Conservation (phyloP, 2,329 filamentous ascomycete genomes). For the Trichoderma sp. region DNA sequence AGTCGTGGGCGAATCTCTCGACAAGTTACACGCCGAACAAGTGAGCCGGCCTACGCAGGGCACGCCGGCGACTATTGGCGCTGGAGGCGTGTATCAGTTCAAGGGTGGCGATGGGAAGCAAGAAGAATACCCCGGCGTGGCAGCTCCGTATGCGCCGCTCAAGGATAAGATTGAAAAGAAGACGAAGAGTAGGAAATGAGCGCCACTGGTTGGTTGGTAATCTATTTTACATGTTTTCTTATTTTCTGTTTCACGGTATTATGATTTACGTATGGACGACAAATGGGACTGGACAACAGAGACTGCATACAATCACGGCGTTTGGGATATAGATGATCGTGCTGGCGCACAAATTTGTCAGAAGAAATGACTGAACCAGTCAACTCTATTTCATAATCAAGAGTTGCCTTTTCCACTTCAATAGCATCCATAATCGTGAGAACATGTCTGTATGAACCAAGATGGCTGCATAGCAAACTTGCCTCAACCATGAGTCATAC, state of each 20-base stretch:
- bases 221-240: not conserved
- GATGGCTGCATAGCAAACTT: not conserved
- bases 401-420: not conserved
- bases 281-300: not conserved
- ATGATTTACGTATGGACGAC: not conserved
- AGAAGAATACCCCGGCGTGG: constrained; percentile 52
- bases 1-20: constrained; percentile 75
- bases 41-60: constrained; percentile 62
- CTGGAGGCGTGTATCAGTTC: constrained; percentile 54
- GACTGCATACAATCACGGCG: constrained; percentile 11
- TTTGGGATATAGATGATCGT: constrained; percentile 4
- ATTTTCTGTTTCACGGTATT: not conserved
- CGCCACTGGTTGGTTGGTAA: not conserved
- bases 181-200: constrained; percentile 36
- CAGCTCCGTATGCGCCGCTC: constrained; percentile 57
- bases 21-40: constrained; percentile 84
- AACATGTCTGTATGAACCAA: not conserved
- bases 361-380: not conserved
- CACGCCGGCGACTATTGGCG: constrained; percentile 46
- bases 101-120: constrained; percentile 47
- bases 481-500: not conserved
- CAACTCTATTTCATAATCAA: not conserved
- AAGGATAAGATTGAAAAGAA: constrained; percentile 51
- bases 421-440: not conserved
- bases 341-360: not conserved